Evolutionary conservation across 305 asterid genomes (phyloP).

Genomic region (Fraxinus latifolia): DNA sequence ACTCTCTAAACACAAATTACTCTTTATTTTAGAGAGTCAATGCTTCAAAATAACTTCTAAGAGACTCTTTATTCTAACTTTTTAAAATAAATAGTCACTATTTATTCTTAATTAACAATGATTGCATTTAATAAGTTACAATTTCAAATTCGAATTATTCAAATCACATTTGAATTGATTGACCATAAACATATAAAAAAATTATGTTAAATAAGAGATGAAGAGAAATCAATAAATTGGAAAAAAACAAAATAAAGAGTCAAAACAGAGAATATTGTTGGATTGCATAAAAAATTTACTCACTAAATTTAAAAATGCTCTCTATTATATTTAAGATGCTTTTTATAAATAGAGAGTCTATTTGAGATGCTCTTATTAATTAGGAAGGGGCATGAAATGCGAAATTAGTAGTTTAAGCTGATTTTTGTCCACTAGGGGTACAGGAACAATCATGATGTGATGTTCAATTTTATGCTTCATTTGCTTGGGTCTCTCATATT

Average conservation of each 20-base stretch:
- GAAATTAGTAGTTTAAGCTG: neutral
- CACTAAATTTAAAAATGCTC: neutral
- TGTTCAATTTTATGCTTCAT: neutral
- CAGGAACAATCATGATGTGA: neutral
- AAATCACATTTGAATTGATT: neutral
- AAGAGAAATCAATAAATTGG: neutral
- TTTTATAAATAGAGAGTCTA: neutral
- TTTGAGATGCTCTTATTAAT: neutral
- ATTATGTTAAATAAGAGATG: neutral
- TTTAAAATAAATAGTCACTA: too few species aligned
- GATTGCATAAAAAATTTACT: neutral
- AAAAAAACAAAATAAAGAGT: neutral
- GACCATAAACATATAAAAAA: neutral
- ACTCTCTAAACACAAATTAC: neutral
- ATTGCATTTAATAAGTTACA: neutral
- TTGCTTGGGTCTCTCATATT: neutral
- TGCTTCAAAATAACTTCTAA: neutral
- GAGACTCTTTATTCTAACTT: neutral
- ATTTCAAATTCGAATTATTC: neutral
- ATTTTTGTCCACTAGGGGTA: neutral
- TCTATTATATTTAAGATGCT: neutral
- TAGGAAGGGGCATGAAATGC: conserved; percentile 7
- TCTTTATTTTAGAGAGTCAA: neutral
- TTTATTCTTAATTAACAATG: neutral
- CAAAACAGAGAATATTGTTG: neutral